These are phyloP conservation scores for Pezicula carpinea DNA, from an alignment of 2,329 filamentous ascomycete species.

Conservation along the genomic window DNA sequence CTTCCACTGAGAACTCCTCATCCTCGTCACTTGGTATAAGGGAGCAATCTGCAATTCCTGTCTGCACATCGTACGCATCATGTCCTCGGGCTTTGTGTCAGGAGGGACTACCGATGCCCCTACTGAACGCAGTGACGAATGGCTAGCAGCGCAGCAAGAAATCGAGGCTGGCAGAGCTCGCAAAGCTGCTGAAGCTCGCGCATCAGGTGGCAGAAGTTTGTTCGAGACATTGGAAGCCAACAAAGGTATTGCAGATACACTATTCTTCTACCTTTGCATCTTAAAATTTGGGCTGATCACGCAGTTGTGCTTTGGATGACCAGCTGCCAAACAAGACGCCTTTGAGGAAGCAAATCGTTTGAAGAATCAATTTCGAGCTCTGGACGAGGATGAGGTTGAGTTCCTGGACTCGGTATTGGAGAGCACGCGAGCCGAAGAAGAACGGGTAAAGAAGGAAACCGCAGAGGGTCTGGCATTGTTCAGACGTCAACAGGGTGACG, in stretches of 20 bases:
- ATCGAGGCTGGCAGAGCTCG: slow-evolving; percentile 29
- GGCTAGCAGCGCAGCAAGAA: slow-evolving; percentile 31
- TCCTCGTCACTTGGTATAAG: too few relatives aligned
- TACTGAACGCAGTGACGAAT: slow-evolving; percentile 32
- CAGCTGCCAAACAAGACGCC: slow-evolving; percentile 75
- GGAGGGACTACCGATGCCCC: slow-evolving; percentile 42
- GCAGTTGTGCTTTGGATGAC: slow-evolving; percentile 23
- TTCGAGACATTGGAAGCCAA: slow-evolving; percentile 77
- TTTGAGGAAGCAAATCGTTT: slow-evolving; percentile 71
- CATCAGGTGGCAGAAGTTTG: slow-evolving; percentile 49
- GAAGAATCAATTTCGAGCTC: slow-evolving; percentile 70
- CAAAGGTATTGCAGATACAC: slow-evolving; percentile 52
- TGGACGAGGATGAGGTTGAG: slow-evolving; percentile 76
- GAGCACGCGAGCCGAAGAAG: slow-evolving; percentile 48
- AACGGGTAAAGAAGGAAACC: slow-evolving; percentile 47
- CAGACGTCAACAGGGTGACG: slow-evolving; percentile 42
- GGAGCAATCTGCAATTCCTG: too few relatives aligned
- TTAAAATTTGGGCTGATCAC: slow-evolving; percentile 24
- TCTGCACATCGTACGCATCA: slow-evolving; percentile 13
- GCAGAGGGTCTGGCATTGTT: slow-evolving; percentile 54
- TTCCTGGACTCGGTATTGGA: slow-evolving; percentile 61
- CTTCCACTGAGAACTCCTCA: too few relatives aligned
- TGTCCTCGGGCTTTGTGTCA: slow-evolving; percentile 46
- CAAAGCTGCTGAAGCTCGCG: slow-evolving; percentile 34
- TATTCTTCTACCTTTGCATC: slow-evolving; percentile 1